Evolutionary conservation across 1,284 basidiomycete species (phyloP).

Genomic region (Austroboletus rostrupii): DNA sequence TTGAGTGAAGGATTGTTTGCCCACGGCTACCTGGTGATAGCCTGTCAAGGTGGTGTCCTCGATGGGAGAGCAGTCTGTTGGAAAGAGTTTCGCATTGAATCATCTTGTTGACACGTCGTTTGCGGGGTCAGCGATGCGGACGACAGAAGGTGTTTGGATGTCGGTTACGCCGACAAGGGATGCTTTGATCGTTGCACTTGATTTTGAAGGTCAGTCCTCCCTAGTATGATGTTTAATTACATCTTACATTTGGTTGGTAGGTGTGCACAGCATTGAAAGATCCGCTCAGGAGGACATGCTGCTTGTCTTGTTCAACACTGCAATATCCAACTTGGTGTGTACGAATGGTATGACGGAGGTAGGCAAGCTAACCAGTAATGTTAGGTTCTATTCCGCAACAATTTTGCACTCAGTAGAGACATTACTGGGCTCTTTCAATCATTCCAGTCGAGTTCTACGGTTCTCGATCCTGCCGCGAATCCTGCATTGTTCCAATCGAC

Average conservation of each 20-base stretch:
- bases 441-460: conserved; percentile 57
- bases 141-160: conserved; percentile 67
- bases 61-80: conserved; percentile 67
- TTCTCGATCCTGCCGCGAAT: conserved; percentile 56
- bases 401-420: conserved; percentile 57
- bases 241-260: conserved; percentile 27
- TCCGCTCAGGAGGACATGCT: conserved; percentile 62
- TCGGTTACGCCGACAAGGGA: conserved; percentile 60
- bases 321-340: conserved; percentile 51
- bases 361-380: background rate
- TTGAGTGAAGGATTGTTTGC: too few species aligned
- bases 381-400: conserved; percentile 61
- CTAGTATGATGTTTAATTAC: background rate
- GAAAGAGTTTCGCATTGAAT: conserved; percentile 59
- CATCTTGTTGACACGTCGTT: conserved; percentile 64
- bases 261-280: conserved; percentile 60
- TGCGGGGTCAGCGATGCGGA: conserved; percentile 64
- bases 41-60: conserved; percentile 63
- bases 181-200: conserved; percentile 52
- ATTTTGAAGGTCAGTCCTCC: conserved; percentile 51
- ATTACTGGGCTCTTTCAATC: conserved; percentile 60
- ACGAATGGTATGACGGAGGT: too few species aligned
- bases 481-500: conserved; percentile 56
- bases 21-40: conserved; percentile 25
- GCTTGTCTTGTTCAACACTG: conserved; percentile 61